phyloP scores from a whole-genome alignment of 2,329 filamentous ascomycete genomes.

The Graphium sp. region DNA sequence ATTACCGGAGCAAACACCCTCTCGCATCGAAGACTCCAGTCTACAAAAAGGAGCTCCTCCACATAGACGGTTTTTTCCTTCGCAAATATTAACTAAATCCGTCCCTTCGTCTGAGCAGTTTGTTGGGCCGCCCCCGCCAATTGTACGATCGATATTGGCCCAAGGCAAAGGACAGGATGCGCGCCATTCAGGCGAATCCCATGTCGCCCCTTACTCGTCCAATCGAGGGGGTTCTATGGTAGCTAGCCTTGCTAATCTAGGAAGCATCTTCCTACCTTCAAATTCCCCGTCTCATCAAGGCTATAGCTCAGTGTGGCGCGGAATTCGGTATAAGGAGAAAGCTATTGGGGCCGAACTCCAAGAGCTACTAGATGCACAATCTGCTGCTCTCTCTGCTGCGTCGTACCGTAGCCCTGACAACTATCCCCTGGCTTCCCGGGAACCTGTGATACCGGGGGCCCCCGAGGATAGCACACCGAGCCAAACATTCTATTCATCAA shows the following conservation, averaged over 20 bases:
- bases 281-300: too few relatives aligned
- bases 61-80: too few relatives aligned
- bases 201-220: slow-evolving; percentile 7
- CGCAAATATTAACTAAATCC: too few relatives aligned
- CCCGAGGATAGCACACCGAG: slow-evolving; percentile 23
- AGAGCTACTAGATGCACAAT: slow-evolving; percentile 28
- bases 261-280: slow-evolving; percentile 23
- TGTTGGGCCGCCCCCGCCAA: slow-evolving; percentile 31
- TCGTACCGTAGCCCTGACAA: neutral
- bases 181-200: slow-evolving; percentile 9
- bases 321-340: slow-evolving; percentile 25
- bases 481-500: slow-evolving; percentile 19
- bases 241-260: slow-evolving; percentile 6
- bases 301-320: too few relatives aligned
- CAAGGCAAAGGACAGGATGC: too few relatives aligned
- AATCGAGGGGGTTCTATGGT: too few relatives aligned
- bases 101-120: slow-evolving; percentile 23
- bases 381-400: slow-evolving; percentile 12
- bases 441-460: too few relatives aligned
- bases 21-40: neutral
- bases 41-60: slow-evolving; percentile 2
- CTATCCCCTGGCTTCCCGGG: too few relatives aligned
- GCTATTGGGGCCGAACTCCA: slow-evolving; percentile 29
- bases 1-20: slow-evolving; percentile 1
- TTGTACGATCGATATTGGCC: slow-evolving; percentile 23